Evolutionary conservation across 257 asterid species (phyloP), one percentile per base, ranked within the genome.

Genomic region (Nicotiana sylvestris): DNA sequence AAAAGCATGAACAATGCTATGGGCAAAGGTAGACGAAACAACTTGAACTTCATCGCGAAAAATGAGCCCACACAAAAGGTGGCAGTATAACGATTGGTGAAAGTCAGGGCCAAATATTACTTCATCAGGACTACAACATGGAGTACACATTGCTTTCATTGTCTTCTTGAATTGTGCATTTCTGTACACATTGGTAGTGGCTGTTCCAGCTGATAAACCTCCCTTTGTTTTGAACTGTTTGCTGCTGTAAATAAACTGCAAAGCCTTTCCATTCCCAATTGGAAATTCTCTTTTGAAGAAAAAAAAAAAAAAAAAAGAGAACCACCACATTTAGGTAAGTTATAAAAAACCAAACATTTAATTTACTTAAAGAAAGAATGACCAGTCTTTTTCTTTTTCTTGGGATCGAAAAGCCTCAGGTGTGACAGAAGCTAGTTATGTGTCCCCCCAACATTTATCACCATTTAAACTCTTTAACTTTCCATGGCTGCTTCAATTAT

Each of bases 191-290:
- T 95, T 95, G 1, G 98, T 93, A 3, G 98, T 95, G 13, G 98
- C 98, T 97, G 49, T 43, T 43, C 49, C 98, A 2, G 98, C 98
- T 0, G 94, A 86, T 57, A 95, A 87, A 49, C 98, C 98, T 96
- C 10, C 98, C 98, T 86, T 95, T 3, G 98, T 95, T 70, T 92
- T 89, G 88, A 93, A 90, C 77, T 93, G 96, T 83, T 86, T 93
- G 90, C 98, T 93, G 56, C 96, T 81, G 62, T 95, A 95, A 33
- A 95, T 93, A 90, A 95, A 89, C 83, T 93, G 97, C 78, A 93
- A 86, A 16, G 95, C 95, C 87, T 92, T 95, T 17, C 96, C 97
- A 39, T 91, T 82, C 35, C 87, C 89, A 18, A 91, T 82, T 0
- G 94, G 95, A 80, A 89, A 93, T 78, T 91, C 94, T 80, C 97